Evolutionary conservation across 192 early-diverging fungal genomes (phyloP), one percentile per base, ranked within the genome.

Genomic region (Rhizophagus prolifer): DNA sequence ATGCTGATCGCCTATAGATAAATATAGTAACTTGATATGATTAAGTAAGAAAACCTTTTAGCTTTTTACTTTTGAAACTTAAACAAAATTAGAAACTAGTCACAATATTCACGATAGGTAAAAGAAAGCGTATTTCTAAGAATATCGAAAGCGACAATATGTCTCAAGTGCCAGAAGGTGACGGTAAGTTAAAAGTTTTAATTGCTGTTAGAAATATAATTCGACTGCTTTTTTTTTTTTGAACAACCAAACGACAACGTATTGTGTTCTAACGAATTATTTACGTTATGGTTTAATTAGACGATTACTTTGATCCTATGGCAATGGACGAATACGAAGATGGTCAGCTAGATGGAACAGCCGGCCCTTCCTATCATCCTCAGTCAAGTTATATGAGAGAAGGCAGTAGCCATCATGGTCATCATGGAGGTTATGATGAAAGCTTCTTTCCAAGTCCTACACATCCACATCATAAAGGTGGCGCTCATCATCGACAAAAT

Each of bases 81-180:
- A 21, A 54, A 21, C 16, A 54, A 54, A 54, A 54, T 54, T 4
- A 54, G 41, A 54, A 54, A 54, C 16, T 54, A 64, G 10, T 64
- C 25, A 64, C 41, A 64, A 30, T 67, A n/a, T 36, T 67, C 65
- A 67, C 65, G 36, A 67, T 67, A 67, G 65, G 65, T 30, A 67
- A 67, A 67, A 67, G 65, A 67, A 67, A 67, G 36, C 30, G 36
- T 21, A 67, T 23, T 41, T 67, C 65, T n/a, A 67, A 67, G 16
- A 28, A 38, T 41, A 67, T 41, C 19, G n/a, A 41, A 30, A 63
- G 28, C 61, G 65, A 50, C 74, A 65, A 75, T 14, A 75, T 75
- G 74, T 75, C 74, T 38, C 74, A 75, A 75, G 66, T 75, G 38
- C 62, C 74, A 26, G 74, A 65, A 28, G 74, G 26, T 14, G 74